These are phyloP conservation scores for Chlamydomonas sphaeroides DNA, from an alignment of 139 green algal genomes.

Conservation along the genomic window DNA sequence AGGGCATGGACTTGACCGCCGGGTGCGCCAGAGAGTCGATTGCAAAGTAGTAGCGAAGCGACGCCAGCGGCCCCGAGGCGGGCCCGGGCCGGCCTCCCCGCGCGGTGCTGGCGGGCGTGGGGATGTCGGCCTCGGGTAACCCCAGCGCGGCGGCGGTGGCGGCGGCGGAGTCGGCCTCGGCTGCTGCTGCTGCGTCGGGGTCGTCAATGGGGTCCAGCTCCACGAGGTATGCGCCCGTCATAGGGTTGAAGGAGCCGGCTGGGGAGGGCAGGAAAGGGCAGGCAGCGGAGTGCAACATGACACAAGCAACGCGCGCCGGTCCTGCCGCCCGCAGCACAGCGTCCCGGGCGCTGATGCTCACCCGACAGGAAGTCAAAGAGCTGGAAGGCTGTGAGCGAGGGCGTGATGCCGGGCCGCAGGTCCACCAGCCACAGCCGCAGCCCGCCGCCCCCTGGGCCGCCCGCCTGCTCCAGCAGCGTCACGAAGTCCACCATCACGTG, in stretches of 20 bases:
- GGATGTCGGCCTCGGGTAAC: neutral
- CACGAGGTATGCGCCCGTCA: slow-evolving; percentile 43
- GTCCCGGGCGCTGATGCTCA: no score
- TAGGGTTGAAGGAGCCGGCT: slow-evolving; percentile 47
- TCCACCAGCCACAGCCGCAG: slow-evolving; percentile 56
- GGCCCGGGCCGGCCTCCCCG: no score
- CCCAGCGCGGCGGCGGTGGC: neutral
- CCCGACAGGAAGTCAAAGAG: slow-evolving; percentile 74
- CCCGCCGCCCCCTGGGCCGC: neutral
- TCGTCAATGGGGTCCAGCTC: slow-evolving; percentile 38
- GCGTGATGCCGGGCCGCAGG: slow-evolving; percentile 48
- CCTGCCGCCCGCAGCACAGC: no score
- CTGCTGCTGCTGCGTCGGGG: neutral
- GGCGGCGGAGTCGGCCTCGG: neutral
- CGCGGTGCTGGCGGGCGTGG: neutral
- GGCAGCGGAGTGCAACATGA: neutral
- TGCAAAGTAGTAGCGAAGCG: slow-evolving; percentile 54
- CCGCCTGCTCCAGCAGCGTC: slow-evolving; percentile 45
- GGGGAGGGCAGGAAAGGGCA: neutral
- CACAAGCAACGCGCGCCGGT: neutral
- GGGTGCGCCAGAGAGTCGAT: slow-evolving; percentile 47
- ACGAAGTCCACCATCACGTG: slow-evolving; percentile 73
- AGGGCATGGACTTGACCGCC: slow-evolving; percentile 38
- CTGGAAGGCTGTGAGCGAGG: slow-evolving; percentile 67
- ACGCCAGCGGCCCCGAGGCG: neutral